A percentile compares a stretch with the other conserved stretches of the same genome.
Evolutionary conservation across 352 stramenopile species (phyloP).

Genomic region (Thraustochytrium sp.): DNA sequence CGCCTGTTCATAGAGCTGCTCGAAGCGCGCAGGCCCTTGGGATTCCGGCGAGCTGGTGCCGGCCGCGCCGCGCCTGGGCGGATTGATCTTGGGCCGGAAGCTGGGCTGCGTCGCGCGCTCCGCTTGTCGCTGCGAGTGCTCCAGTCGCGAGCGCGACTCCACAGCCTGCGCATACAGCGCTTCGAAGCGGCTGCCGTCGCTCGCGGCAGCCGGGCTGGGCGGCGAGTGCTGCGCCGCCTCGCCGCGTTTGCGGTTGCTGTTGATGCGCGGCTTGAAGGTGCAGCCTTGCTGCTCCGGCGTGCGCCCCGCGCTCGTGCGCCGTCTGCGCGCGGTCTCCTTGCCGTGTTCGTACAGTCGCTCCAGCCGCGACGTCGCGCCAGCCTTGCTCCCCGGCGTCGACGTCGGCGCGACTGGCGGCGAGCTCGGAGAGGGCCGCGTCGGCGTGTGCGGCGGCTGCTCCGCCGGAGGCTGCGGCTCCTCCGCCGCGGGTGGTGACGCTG

Average conservation of each 20-base stretch:
- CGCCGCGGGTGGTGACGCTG: too few species aligned
- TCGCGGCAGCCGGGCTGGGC: neutral
- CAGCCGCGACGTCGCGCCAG: too few species aligned
- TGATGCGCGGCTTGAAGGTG: slow-evolving; percentile 19
- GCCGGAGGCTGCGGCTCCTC: too few species aligned
- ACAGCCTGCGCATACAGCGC: neutral
- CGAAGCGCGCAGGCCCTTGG: neutral
- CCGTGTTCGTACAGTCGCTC: slow-evolving; percentile 18
- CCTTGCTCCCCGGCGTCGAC: too few species aligned
- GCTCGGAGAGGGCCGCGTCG: too few species aligned
- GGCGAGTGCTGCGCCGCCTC: neutral
- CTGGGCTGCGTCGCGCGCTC: neutral
- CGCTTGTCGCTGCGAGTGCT: neutral
- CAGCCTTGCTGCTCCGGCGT: slow-evolving; percentile 15
- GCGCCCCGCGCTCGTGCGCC: neutral
- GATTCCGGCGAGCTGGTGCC: neutral
- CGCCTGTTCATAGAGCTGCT: neutral
- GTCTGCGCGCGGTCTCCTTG: neutral
- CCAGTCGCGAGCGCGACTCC: neutral
- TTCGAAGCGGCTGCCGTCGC: slow-evolving; percentile 10
- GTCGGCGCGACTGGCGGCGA: too few species aligned
- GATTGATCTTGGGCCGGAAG: slow-evolving; percentile 14
- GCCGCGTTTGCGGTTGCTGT: neutral
- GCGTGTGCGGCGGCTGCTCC: too few species aligned
- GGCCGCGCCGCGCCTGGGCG: neutral